These are phyloP conservation scores for Chlamydomonas asymmetrica DNA, from an alignment of 139 green algal genomes.

Conservation along the genomic window DNA sequence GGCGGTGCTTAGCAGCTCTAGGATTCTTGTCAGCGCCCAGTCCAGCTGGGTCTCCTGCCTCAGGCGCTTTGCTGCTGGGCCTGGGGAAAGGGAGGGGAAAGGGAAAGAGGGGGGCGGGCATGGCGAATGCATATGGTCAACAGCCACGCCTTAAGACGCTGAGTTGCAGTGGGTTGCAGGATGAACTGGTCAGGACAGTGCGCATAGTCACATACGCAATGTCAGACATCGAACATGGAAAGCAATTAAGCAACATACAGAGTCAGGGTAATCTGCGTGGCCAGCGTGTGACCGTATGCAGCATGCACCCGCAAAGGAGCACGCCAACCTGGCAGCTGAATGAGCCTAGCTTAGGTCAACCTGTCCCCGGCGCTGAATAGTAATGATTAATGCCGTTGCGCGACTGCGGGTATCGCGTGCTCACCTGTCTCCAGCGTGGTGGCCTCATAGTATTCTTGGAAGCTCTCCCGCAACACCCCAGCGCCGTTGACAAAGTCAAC, in stretches of 20 bases:
- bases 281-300: neutral
- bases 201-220: no score
- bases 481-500: slow-evolving; percentile 52
- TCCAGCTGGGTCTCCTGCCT: slow-evolving; percentile 37
- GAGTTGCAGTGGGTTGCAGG: no score
- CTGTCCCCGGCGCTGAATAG: no score
- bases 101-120: no score
- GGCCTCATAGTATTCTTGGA: slow-evolving; percentile 39
- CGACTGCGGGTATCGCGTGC: neutral
- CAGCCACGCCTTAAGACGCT: no score
- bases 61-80: slow-evolving; percentile 23
- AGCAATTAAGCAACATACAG: neutral
- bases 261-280: neutral
- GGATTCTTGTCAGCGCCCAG: slow-evolving; percentile 25
- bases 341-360: no score
- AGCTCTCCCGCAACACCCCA: slow-evolving; percentile 33
- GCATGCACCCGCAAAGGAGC: neutral
- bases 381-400: neutral
- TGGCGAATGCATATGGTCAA: no score
- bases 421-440: slow-evolving; percentile 37
- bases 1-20: slow-evolving; percentile 32
- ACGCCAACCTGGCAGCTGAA: no score
- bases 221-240: slow-evolving; percentile 1
- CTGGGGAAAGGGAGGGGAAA: slow-evolving; percentile 17
- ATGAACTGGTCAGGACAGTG: no score